These are phyloP conservation scores for Cyberlindnera japonica DNA, from an alignment of 805 yeast species.

Conservation along the genomic window DNA sequence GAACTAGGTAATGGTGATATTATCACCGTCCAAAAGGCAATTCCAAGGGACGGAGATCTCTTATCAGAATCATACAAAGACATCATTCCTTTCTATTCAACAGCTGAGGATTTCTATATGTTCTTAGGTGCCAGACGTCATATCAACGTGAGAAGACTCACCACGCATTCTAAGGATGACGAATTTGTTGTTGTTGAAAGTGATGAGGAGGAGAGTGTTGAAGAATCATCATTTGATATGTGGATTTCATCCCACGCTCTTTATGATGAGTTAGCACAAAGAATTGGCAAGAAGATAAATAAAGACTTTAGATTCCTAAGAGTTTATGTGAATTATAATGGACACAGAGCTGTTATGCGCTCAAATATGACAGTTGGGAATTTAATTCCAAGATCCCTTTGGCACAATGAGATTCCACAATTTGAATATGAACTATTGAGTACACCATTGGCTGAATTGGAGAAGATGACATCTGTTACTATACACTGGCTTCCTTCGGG, in stretches of 20 bases:
- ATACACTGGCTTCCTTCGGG: constrained; percentile 73
- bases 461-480: constrained; percentile 62
- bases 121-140: constrained; percentile 60
- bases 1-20: constrained; percentile 73
- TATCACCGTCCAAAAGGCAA: constrained; percentile 29
- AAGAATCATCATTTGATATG: constrained; percentile 42
- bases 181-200: constrained; percentile 42
- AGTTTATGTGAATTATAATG: constrained; percentile 58
- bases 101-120: constrained; percentile 45
- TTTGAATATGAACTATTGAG: constrained; percentile 77
- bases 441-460: constrained; percentile 72
- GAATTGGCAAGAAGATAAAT: constrained; percentile 50
- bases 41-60: constrained; percentile 21
- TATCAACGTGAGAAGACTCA: constrained; percentile 45
- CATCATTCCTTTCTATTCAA: constrained; percentile 32
- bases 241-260: constrained; percentile 65
- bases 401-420: constrained; percentile 35
- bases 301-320: constrained; percentile 61
- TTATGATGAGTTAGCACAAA: constrained; percentile 57
- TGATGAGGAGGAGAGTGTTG: constrained; percentile 18
- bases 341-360: constrained; percentile 49
- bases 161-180: constrained; percentile 41
- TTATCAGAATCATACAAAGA: constrained; percentile 6
- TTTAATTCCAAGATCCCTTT: constrained; percentile 32
- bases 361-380: constrained; percentile 31